Conservation (phyloP, 164 flowering plant genomes). For the Vitis rupestris region DNA sequence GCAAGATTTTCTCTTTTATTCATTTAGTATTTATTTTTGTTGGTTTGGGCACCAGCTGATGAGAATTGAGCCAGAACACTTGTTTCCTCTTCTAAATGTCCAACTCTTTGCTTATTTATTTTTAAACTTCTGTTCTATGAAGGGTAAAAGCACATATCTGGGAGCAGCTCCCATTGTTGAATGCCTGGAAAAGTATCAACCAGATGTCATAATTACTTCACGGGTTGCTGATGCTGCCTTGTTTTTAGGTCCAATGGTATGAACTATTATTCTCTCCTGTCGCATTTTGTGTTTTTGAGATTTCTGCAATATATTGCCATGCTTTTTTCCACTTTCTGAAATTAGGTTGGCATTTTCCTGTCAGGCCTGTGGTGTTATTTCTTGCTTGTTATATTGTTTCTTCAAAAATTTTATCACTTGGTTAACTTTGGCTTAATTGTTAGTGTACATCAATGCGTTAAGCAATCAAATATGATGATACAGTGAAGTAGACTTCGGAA, state of each 20-base stretch:
- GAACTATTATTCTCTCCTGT: conserved; percentile 4
- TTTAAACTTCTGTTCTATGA: conserved; percentile 16
- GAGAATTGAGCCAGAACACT: neutral
- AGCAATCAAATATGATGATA: neutral
- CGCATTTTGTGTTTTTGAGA: neutral
- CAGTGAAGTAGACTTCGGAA: neutral
- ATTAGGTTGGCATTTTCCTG: neutral
- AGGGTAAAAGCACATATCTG: conserved; percentile 88
- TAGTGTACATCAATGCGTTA: neutral
- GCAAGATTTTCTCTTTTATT: neutral
- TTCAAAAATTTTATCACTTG: neutral
- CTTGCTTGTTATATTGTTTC: neutral
- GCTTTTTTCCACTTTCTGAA: neutral
- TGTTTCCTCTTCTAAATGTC: neutral
- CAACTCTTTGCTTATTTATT: neutral
- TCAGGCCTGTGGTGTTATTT: neutral
- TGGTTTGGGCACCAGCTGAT: neutral
- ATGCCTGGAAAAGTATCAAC: conserved; percentile 77
- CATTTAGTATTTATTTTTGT: neutral
- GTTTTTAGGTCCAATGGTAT: conserved; percentile 95
- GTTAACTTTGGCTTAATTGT: neutral
- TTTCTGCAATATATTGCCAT: neutral
- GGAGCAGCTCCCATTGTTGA: conserved; percentile 96
- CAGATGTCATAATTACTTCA: conserved; percentile 82
- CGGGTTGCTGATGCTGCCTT: conserved; percentile 95